Percentiles rank a stretch among this genome's conserved stretches.
These are phyloP conservation scores for Endocalyx cinctus DNA, from an alignment of 2,329 filamentous ascomycete species.

Conservation along the genomic window DNA sequence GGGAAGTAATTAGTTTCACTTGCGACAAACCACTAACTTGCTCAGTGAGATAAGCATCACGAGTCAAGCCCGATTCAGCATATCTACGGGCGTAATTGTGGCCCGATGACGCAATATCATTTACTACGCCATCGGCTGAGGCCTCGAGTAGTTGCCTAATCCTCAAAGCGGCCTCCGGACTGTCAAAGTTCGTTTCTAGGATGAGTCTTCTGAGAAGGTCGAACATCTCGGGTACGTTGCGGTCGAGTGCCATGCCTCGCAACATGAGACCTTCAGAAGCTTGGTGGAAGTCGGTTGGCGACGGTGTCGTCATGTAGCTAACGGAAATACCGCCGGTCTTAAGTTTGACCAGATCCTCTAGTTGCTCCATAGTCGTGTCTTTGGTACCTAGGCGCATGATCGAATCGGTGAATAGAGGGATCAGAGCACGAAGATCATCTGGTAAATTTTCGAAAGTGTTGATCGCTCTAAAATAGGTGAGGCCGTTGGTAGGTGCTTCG, in stretches of 20 bases:
- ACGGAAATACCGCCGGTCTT: constrained; percentile 90
- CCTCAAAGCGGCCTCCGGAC: constrained; percentile 72
- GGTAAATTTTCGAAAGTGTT: constrained; percentile 75
- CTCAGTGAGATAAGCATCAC: constrained; percentile 68
- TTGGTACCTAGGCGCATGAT: constrained; percentile 92
- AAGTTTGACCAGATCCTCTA: constrained; percentile 93
- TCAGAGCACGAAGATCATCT: constrained; percentile 74
- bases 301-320: constrained; percentile 77
- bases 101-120: constrained; percentile 85
- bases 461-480: constrained; percentile 93
- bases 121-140: constrained; percentile 83
- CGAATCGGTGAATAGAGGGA: constrained; percentile 87
- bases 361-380: constrained; percentile 83
- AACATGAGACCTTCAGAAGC: constrained; percentile 80
- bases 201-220: constrained; percentile 77
- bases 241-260: constrained; percentile 81
- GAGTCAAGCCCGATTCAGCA: constrained; percentile 74
- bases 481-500: constrained; percentile 87
- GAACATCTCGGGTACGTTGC: constrained; percentile 88
- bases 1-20: constrained; percentile 73
- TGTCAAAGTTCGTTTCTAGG: constrained; percentile 84
- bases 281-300: constrained; percentile 64
- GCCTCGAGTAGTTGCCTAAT: constrained; percentile 84
- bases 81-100: constrained; percentile 82
- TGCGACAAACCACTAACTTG: constrained; percentile 89